Evolutionary conservation across 2,329 filamentous ascomycete genomes (phyloP).

Genomic region (Fusarium dimerum): DNA sequence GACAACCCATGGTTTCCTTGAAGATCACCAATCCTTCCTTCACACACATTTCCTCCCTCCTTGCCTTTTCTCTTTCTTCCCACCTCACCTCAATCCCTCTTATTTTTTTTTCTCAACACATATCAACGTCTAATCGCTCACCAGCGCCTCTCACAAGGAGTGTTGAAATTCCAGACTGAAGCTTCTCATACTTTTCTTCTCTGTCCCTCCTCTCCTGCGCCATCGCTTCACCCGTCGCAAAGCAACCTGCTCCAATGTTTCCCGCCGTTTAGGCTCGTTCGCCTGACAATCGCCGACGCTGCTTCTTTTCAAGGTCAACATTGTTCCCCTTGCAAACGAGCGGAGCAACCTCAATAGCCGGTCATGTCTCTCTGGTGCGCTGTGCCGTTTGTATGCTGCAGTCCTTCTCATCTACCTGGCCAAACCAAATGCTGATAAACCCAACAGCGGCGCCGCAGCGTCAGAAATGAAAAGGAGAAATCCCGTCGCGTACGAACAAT

Average conservation of each 20-base stretch:
- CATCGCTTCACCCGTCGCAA: constrained; percentile 2
- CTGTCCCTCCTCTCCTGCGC: constrained; percentile 4
- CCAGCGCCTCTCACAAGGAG: too few relatives aligned
- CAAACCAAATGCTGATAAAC: constrained; percentile 7
- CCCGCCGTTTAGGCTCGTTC: constrained; percentile 15
- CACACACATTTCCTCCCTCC: neutral
- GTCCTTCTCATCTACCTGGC: neutral
- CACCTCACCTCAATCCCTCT: neutral
- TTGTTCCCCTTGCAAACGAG: constrained; percentile 1
- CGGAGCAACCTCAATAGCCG: constrained; percentile 1
- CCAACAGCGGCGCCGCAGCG: constrained; percentile 14
- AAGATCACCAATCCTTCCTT: neutral
- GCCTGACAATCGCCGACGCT: constrained; percentile 18
- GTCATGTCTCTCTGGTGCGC: constrained; percentile 22
- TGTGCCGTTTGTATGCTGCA: constrained; percentile 21
- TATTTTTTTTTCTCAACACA: neutral
- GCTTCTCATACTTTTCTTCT: constrained; percentile 9
- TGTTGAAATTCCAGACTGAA: neutral
- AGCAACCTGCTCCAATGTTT: constrained; percentile 23
- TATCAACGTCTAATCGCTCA: neutral
- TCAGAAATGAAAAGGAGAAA: constrained; percentile 15
- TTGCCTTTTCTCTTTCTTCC: neutral
- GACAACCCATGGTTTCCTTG: neutral
- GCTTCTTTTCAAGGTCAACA: too few relatives aligned
- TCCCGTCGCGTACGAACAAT: constrained; percentile 38